Percentiles rank a stretch among this genome's conserved stretches.
Conservation (phyloP, 192 early-diverging fungal genomes). For the Phycomyces nitens region DNA sequence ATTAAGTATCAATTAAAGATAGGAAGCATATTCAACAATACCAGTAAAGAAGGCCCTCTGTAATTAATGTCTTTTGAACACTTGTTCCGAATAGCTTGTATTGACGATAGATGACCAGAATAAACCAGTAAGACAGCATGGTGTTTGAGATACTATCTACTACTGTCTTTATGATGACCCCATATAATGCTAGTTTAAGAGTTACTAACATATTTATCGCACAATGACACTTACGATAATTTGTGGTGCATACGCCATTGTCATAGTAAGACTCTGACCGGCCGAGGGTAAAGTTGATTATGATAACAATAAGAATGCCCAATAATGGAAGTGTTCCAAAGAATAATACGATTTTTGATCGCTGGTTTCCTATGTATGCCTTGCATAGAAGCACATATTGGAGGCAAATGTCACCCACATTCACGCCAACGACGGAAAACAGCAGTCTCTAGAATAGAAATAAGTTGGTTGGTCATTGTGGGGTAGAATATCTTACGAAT, state of each 20-base stretch:
- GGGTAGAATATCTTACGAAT: slow-evolving; percentile 34
- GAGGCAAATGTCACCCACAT: slow-evolving; percentile 26
- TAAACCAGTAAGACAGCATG: slow-evolving; percentile 28
- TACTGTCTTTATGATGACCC: slow-evolving; percentile 23
- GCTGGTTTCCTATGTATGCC: slow-evolving; percentile 30
- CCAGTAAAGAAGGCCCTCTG: slow-evolving; percentile 32
- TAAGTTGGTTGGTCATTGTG: background rate
- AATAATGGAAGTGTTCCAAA: slow-evolving; percentile 18
- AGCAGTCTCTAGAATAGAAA: slow-evolving; percentile 12
- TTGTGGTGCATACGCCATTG: slow-evolving; percentile 16
- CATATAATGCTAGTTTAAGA: slow-evolving; percentile 18
- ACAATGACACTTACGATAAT: slow-evolving; percentile 26
- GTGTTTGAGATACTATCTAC: slow-evolving; percentile 26
- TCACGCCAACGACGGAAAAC: slow-evolving; percentile 32
- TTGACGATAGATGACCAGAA: slow-evolving; percentile 32
- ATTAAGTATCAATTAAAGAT: background rate
- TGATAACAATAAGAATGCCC: slow-evolving; percentile 23
- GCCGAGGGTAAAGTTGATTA: slow-evolving; percentile 21
- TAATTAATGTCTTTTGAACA: slow-evolving; percentile 28
- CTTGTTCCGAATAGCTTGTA: slow-evolving; percentile 28
- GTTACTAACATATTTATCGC: no score
- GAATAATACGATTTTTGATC: slow-evolving; percentile 21
- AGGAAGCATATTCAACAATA: background rate
- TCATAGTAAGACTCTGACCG: slow-evolving; percentile 7
- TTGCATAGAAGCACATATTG: slow-evolving; percentile 31